Evolutionary conservation across 2,329 filamentous ascomycete species (phyloP), one percentile per base, ranked within the genome.

Genomic region (Alternaria hordeiaustralica): DNA sequence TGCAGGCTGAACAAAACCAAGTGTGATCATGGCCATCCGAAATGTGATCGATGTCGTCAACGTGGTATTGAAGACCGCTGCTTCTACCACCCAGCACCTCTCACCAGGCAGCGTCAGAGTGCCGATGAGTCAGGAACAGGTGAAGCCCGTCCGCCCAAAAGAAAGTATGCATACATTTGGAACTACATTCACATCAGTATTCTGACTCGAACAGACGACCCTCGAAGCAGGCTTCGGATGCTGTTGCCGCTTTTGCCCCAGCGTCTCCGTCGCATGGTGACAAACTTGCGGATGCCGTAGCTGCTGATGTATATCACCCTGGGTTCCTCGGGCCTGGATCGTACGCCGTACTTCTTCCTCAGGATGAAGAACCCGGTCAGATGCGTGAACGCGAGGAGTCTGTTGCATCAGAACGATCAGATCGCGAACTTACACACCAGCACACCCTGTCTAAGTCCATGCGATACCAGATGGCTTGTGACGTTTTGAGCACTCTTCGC

Each of bases 11-110:
- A 78, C 63, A 78, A 77, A 44, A 78, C 75, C 7, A 71, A 71
- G 55, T 79, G 76, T 47, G 77, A 78, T 58, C 75, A 78, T 47
- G 67, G 68, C 2, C 69, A 65, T 36, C 77, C 76, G 0, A 78
- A 71, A 56, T 79, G 77, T 54, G 68, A 75, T 55, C 72, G 75
- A 26, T 79, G 77, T 59, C 66, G 69, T 12, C 75, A 78, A 45
- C 70, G 76, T 26, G 75, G 77, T 18, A 77, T 78, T 12, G 67
- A 72, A 46, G 75, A 78, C 1, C 65, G 70, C 13, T 79, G 77
- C 54, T 77, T 76, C 63, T 78, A 79, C 59, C 76, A 78, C 61
- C 76, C 77, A 23, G 75, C 77, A 12, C 77, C 77, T 26, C 66
- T 79, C 18, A 79, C 75, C n/a, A 78, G 73, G 43, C 66, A 59